Percentiles rank a stretch among this genome's conserved stretches.
phyloP scores from a whole-genome alignment of 805 yeast species.

The Yamadazyma sp. region DNA sequence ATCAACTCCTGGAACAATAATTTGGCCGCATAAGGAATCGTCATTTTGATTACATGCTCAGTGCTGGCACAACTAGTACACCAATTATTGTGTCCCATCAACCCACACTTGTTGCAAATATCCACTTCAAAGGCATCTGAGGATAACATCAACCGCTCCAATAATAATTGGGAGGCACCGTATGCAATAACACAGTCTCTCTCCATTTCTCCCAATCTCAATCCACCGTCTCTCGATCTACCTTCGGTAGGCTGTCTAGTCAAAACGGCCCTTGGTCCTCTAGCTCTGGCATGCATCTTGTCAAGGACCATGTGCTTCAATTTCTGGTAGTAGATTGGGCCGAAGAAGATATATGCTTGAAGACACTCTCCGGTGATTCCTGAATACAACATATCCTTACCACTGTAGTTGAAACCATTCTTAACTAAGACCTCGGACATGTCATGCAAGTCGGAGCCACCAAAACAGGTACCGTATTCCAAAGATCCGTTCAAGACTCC shows the following conservation, averaged over 20 bases:
- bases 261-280: conserved; percentile 97
- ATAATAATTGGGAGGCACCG: conserved; percentile 92
- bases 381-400: conserved; percentile 95
- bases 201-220: conserved; percentile 98
- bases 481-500: conserved; percentile 90
- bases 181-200: conserved; percentile 99
- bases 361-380: conserved; percentile 97
- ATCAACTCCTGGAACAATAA: conserved; percentile 92
- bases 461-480: conserved; percentile 97
- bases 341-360: conserved; percentile 97
- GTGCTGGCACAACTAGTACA: conserved; percentile 93
- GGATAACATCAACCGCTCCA: conserved; percentile 93
- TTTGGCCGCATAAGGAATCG: conserved; percentile 98
- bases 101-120: conserved; percentile 89
- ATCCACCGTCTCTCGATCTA: conserved; percentile 98
- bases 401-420: conserved; percentile 90
- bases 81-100: conserved; percentile 98
- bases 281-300: conserved; percentile 99
- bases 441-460: conserved; percentile 94
- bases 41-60: conserved; percentile 86
- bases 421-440: conserved; percentile 90
- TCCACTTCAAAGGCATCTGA: conserved; percentile 98
- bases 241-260: conserved; percentile 99
- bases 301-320: conserved; percentile 98
- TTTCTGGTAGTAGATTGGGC: conserved; percentile 97